These are phyloP conservation scores for Talaromyces islandicus DNA, from an alignment of 2,329 filamentous ascomycete genomes.

Conservation along the genomic window DNA sequence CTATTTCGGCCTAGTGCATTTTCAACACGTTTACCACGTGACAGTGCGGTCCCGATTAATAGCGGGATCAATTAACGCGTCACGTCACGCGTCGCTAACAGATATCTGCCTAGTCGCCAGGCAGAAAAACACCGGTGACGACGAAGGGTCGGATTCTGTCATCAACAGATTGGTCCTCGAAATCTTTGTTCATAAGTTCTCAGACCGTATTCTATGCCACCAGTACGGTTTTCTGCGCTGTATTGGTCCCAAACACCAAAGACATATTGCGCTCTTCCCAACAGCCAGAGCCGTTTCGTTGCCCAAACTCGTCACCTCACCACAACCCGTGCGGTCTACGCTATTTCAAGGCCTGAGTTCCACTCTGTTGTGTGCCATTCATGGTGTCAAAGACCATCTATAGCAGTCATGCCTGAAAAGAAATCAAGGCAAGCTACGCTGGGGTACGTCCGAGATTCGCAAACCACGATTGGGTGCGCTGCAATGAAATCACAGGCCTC, in stretches of 20 bases:
- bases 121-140: neutral
- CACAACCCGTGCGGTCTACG: neutral
- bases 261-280: neutral
- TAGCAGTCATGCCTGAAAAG: conserved; percentile 22
- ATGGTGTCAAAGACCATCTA: neutral
- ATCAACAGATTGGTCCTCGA: neutral
- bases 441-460: conserved; percentile 75
- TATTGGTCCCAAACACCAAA: conserved; percentile 2
- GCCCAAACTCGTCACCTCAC: neutral
- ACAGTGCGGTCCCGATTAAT: conserved; percentile 1
- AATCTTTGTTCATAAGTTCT: neutral
- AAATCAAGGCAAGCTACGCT: conserved; percentile 68
- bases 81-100: conserved; percentile 6
- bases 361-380: neutral
- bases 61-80: conserved; percentile 10
- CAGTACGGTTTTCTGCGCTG: neutral
- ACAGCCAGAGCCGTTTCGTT: neutral
- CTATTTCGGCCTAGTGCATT: neutral
- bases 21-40: conserved; percentile 6
- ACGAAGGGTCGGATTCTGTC: neutral
- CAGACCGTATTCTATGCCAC: conserved; percentile 5
- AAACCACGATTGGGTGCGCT: conserved; percentile 66
- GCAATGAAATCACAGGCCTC: neutral
- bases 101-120: neutral
- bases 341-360: neutral